A percentile compares a stretch with the other conserved stretches of the same genome.
phyloP scores from a whole-genome alignment of 352 stramenopile genomes.

The Globisporangium sylvaticum region DNA sequence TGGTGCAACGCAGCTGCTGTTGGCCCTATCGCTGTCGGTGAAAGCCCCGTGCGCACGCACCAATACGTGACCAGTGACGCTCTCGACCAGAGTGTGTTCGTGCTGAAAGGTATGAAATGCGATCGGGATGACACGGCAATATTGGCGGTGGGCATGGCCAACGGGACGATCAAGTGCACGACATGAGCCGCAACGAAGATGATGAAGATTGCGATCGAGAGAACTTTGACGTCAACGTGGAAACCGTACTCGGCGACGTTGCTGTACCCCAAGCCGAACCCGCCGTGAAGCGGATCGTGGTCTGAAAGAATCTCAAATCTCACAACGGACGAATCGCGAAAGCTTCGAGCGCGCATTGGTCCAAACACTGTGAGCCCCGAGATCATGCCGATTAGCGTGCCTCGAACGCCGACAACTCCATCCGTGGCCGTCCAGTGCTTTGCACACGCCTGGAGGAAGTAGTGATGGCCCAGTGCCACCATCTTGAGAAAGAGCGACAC shows the following conservation, averaged over 20 bases:
- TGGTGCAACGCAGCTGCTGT: background rate
- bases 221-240: slow-evolving; percentile 15
- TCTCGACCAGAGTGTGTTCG: slow-evolving; percentile 20
- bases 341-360: background rate
- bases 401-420: slow-evolving; percentile 21
- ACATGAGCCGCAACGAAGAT: background rate
- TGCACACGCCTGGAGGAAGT: slow-evolving; percentile 2
- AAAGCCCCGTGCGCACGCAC: background rate
- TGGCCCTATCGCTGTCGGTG: background rate
- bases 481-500: slow-evolving; percentile 23
- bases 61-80: slow-evolving; percentile 11
- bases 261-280: background rate
- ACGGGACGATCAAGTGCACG: background rate
- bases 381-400: slow-evolving; percentile 18
- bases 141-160: background rate
- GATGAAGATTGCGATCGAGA: background rate
- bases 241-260: slow-evolving; percentile 10
- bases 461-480: slow-evolving; percentile 7
- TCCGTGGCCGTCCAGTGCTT: slow-evolving; percentile 10
- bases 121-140: slow-evolving; percentile 11
- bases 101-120: slow-evolving; percentile 21
- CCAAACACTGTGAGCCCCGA: slow-evolving; percentile 24
- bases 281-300: background rate
- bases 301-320: slow-evolving; percentile 9
- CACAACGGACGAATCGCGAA: slow-evolving; percentile 8